phyloP scores from a whole-genome alignment of 352 stramenopile genomes.

The Globisporangium mamillatum region DNA sequence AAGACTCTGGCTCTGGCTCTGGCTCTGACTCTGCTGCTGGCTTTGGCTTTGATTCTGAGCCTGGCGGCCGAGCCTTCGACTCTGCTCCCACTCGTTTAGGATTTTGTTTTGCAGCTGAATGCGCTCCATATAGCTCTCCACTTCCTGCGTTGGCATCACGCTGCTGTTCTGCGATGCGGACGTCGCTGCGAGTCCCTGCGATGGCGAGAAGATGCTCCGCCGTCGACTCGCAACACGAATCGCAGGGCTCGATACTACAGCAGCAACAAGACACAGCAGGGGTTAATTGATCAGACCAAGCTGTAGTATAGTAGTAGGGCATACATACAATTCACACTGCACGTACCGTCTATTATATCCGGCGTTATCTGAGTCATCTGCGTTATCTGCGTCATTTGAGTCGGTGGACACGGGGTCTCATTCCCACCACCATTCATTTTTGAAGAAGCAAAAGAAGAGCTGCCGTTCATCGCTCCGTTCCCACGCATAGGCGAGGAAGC shows the following conservation, averaged over 20 bases:
- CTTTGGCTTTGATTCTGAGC: not conserved
- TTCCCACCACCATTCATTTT: not conserved
- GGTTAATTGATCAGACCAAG: not conserved
- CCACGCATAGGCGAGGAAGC: constrained; percentile 7
- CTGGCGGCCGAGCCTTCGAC: constrained; percentile 1
- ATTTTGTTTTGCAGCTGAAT: constrained; percentile 49
- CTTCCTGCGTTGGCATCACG: constrained; percentile 49
- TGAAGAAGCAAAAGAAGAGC: not conserved
- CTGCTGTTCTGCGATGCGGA: constrained; percentile 1
- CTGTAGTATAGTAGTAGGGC: not conserved
- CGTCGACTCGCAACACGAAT: not conserved
- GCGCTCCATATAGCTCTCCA: constrained; percentile 47
- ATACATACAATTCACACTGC: not conserved
- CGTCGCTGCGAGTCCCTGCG: not conserved
- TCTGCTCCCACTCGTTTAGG: constrained; percentile 46
- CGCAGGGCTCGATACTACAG: not conserved
- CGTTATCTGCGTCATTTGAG: constrained; percentile 19
- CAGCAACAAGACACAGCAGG: not conserved
- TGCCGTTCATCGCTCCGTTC: not conserved
- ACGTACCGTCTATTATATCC: not conserved
- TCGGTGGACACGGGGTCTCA: constrained; percentile 1
- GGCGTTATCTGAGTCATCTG: constrained; percentile 11
- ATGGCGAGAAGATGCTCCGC: constrained; percentile 12
- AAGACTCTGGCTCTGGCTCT: constrained; percentile 6
- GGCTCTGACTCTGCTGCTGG: not conserved